A percentile compares a stretch with the other conserved stretches of the same genome.
Conservation (phyloP, 139 green algal species). For the Tetradesmus obliquus region DNA sequence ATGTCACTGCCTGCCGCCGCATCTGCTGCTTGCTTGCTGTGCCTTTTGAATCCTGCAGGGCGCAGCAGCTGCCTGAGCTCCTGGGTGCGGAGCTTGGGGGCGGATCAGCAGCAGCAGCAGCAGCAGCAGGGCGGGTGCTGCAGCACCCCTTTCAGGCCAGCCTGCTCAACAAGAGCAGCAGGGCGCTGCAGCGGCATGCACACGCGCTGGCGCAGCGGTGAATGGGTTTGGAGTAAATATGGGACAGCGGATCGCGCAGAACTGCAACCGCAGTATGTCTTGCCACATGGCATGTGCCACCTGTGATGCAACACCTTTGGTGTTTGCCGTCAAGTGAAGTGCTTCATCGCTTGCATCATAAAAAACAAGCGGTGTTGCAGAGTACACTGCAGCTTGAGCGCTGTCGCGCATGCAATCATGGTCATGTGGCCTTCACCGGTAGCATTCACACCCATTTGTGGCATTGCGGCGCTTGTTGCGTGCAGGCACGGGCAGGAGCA, state of each 20-base stretch:
- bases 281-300: neutral
- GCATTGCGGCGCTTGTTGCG: neutral
- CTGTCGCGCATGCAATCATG: too few relatives aligned
- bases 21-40: too few relatives aligned
- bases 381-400: too few relatives aligned
- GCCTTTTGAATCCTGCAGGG: too few relatives aligned
- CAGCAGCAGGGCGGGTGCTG: neutral
- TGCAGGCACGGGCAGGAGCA: conserved; percentile 4
- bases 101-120: neutral
- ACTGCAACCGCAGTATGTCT: neutral
- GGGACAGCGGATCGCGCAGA: too few relatives aligned
- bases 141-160: neutral
- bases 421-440: neutral
- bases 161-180: conserved; percentile 1
- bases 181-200: neutral
- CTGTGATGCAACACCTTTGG: too few relatives aligned
- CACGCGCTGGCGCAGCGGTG: neutral
- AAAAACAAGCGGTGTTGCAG: neutral
- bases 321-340: neutral
- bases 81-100: neutral
- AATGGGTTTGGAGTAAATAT: neutral
- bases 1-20: too few relatives aligned
- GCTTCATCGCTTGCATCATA: neutral
- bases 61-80: neutral
- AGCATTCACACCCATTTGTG: too few relatives aligned